A percentile compares a stretch with the other conserved stretches of the same genome.
Conservation (phyloP, 1,284 basidiomycete species). For the Ustilago curta region DNA sequence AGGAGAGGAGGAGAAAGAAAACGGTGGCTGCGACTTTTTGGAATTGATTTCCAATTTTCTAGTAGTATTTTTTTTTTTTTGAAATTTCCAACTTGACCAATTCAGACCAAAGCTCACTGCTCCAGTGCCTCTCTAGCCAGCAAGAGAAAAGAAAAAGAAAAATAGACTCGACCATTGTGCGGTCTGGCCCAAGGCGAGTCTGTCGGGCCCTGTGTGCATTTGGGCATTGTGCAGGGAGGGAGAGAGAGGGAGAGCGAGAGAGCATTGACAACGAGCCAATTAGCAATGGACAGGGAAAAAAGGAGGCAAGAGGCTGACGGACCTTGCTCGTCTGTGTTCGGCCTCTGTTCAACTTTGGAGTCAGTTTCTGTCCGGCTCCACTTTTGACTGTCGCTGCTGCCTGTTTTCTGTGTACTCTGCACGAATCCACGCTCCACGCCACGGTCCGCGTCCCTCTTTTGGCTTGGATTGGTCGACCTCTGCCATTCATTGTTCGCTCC, state of each 20-base stretch:
- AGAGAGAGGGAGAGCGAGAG: neutral
- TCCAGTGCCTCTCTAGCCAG: neutral
- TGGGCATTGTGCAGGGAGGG: neutral
- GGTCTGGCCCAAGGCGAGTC: slow-evolving; percentile 1
- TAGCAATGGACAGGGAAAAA: slow-evolving; percentile 8
- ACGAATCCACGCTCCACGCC: slow-evolving; percentile 40
- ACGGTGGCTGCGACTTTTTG: neutral
- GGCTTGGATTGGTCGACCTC: neutral
- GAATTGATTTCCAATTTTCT: neutral
- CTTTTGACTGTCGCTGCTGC: slow-evolving; percentile 5
- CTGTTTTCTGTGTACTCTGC: slow-evolving; percentile 27
- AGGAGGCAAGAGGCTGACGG: slow-evolving; percentile 3
- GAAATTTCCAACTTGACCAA: neutral
- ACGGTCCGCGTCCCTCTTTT: slow-evolving; percentile 28
- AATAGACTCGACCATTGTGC: slow-evolving; percentile 2
- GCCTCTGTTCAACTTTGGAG: neutral
- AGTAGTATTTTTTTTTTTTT: neutral
- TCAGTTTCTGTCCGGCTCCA: slow-evolving; percentile 5
- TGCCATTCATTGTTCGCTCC: too few species aligned
- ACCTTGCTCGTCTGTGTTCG: slow-evolving; percentile 33
- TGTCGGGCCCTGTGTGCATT: neutral
- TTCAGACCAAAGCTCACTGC: neutral
- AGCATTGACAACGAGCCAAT: slow-evolving; percentile 8
- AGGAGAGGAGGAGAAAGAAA: too few species aligned
- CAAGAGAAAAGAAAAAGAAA: neutral